Conservation (phyloP, 169 alveolate species). For the Pseudocohnilembus persalinus region DNA sequence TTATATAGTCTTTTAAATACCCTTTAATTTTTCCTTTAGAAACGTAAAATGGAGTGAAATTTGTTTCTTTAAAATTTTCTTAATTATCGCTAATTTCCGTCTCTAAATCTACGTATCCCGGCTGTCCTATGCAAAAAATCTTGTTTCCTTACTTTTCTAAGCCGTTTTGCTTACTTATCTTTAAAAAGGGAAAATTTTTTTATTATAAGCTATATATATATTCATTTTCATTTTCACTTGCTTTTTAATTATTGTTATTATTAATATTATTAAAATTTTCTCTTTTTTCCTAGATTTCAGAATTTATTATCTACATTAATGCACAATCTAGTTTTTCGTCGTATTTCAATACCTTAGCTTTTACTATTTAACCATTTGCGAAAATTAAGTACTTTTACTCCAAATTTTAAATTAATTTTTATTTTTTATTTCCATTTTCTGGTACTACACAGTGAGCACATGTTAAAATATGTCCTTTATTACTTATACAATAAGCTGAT, state of each 20-base stretch:
- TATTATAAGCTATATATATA: no score
- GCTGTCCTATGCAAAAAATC: constrained; percentile 54
- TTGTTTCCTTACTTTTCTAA: constrained; percentile 38
- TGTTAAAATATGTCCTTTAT: constrained; percentile 52
- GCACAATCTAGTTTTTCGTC: constrained; percentile 51
- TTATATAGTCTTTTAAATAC: constrained; percentile 37
- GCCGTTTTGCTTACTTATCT: constrained; percentile 2
- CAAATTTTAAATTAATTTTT: constrained; percentile 19
- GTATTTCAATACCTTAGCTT: constrained; percentile 43
- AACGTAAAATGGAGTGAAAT: constrained; percentile 53
- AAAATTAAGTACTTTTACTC: constrained; percentile 43
- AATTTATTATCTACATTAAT: constrained; percentile 43
- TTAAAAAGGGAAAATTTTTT: constrained; percentile 23
- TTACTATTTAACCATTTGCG: constrained; percentile 48
- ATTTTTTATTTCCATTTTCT: constrained; percentile 26
- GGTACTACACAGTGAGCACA: constrained; percentile 51
- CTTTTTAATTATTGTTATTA: no score
- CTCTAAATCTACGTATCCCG: constrained; percentile 44
- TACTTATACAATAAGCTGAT: constrained; percentile 48
- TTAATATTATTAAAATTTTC: no score
- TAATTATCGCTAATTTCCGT: no score
- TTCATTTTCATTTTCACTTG: no score
- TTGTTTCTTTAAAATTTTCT: constrained; percentile 16
- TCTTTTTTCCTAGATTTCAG: constrained; percentile 30
- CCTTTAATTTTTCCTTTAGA: constrained; percentile 53